Percentiles rank a stretch among this genome's conserved stretches.
These are phyloP conservation scores for Silene vulgaris DNA, from an alignment of 179 eudicot genomes.

Conservation along the genomic window DNA sequence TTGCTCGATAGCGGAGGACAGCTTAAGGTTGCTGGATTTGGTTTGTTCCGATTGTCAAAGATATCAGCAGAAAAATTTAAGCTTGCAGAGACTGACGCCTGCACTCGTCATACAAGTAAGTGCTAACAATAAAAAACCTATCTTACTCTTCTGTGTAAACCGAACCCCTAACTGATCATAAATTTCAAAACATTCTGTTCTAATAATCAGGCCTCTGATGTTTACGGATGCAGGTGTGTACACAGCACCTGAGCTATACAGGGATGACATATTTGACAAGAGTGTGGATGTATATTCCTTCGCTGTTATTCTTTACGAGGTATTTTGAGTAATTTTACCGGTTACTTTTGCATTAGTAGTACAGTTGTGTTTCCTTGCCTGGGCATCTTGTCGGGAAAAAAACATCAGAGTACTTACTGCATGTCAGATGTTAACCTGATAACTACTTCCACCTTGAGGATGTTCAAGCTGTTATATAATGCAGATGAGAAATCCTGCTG, in stretches of 20 bases:
- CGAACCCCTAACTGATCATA: too few species aligned
- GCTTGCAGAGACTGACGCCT: conserved; percentile 45
- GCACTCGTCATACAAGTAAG: conserved; percentile 63
- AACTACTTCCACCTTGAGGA: neutral
- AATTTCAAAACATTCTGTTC: neutral
- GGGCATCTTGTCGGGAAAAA: neutral
- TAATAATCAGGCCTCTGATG: conserved; percentile 17
- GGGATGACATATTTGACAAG: conserved; percentile 75
- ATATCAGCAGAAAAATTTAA: conserved; percentile 67
- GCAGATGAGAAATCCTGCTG: neutral
- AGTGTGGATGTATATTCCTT: conserved; percentile 85
- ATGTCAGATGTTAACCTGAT: neutral
- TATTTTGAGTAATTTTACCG: conserved; percentile 30
- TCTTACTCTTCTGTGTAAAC: neutral
- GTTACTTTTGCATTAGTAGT: neutral
- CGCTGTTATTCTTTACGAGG: conserved; percentile 86
- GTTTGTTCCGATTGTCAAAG: conserved; percentile 61
- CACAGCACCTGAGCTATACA: conserved; percentile 82
- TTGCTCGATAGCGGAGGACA: conserved; percentile 96
- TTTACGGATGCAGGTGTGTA: conserved; percentile 50
- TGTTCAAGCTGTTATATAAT: neutral
- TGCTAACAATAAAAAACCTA: conserved; percentile 6
- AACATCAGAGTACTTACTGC: neutral
- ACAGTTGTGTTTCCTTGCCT: too few species aligned
- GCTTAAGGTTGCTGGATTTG: conserved; percentile 87